Conservation (phyloP, 495 filamentous ascomycete genomes). For the Saxophila tyrrhenica region DNA sequence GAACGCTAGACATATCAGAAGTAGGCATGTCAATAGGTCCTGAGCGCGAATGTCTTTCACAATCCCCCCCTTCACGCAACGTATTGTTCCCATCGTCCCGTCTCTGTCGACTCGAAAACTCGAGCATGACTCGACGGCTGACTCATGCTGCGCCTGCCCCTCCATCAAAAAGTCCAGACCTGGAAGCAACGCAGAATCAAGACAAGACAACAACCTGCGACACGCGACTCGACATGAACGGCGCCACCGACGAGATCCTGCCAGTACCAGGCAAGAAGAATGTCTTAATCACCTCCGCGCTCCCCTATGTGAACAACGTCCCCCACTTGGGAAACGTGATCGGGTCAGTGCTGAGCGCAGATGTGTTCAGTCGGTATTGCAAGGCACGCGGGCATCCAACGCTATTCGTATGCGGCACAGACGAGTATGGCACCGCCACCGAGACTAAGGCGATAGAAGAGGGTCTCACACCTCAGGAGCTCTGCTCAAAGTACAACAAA, state of each 20-base stretch:
- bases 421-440: slow-evolving; percentile 59
- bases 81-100: too few relatives aligned
- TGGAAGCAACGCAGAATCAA: too few relatives aligned
- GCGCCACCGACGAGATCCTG: slow-evolving; percentile 29
- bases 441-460: slow-evolving; percentile 67
- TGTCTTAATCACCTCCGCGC: slow-evolving; percentile 40
- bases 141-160: too few relatives aligned
- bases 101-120: too few relatives aligned
- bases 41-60: too few relatives aligned
- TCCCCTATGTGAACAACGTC: slow-evolving; percentile 84
- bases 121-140: too few relatives aligned
- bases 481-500: slow-evolving; percentile 76
- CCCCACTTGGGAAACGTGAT: slow-evolving; percentile 92
- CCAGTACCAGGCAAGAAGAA: slow-evolving; percentile 38
- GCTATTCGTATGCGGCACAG: slow-evolving; percentile 51
- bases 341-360: slow-evolving; percentile 74
- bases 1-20: too few relatives aligned
- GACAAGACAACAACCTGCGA: not conserved
- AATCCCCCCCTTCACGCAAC: too few relatives aligned
- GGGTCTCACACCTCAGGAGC: slow-evolving; percentile 54
- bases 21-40: too few relatives aligned
- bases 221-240: slow-evolving; percentile 10
- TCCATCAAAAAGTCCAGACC: too few relatives aligned
- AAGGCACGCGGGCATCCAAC: slow-evolving; percentile 57
- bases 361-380: slow-evolving; percentile 66